A percentile compares a stretch with the other conserved stretches of the same genome.
Conservation (phyloP, 805 yeast species). For the Cyberlindnera lachancei region DNA sequence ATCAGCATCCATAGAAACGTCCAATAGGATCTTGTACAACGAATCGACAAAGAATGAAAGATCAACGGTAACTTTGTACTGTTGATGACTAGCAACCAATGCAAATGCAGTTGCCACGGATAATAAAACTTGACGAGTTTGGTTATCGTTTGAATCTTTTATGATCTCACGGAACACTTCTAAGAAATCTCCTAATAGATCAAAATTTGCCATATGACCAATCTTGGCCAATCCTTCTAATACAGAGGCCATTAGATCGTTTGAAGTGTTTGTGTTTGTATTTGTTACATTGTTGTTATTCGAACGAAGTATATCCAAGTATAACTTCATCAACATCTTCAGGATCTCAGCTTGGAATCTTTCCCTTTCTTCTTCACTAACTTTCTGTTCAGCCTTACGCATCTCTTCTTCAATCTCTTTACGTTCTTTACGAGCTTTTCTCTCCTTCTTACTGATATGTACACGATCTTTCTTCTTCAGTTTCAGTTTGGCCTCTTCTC, state of each 20-base stretch:
- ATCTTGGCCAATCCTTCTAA: slow-evolving; percentile 86
- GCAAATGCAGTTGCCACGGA: slow-evolving; percentile 90
- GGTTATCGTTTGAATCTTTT: slow-evolving; percentile 37
- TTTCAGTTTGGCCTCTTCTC: slow-evolving; percentile 38
- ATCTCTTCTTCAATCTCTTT: slow-evolving; percentile 85
- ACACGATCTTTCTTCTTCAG: slow-evolving; percentile 81
- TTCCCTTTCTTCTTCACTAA: slow-evolving; percentile 83
- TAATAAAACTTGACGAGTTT: slow-evolving; percentile 64
- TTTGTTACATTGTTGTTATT: no score
- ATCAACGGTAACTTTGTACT: slow-evolving; percentile 71
- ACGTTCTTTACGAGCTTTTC: slow-evolving; percentile 80
- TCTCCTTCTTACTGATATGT: slow-evolving; percentile 84
- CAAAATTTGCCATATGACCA: slow-evolving; percentile 90
- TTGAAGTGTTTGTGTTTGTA: slow-evolving; percentile 49
- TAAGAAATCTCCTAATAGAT: slow-evolving; percentile 84
- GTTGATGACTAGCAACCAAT: slow-evolving; percentile 65
- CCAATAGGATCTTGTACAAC: slow-evolving; percentile 61
- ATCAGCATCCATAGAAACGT: slow-evolving; percentile 70
- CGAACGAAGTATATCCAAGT: slow-evolving; percentile 71
- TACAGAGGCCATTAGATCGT: slow-evolving; percentile 72
- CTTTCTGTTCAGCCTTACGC: slow-evolving; percentile 78
- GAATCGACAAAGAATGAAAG: slow-evolving; percentile 72
- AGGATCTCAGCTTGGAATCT: slow-evolving; percentile 77
- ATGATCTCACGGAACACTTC: slow-evolving; percentile 84
- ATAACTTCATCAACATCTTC: slow-evolving; percentile 62